Base-by-base conservation (phyloP, 768 basidiomycete genomes). In the Pisolithus albus region DNA sequence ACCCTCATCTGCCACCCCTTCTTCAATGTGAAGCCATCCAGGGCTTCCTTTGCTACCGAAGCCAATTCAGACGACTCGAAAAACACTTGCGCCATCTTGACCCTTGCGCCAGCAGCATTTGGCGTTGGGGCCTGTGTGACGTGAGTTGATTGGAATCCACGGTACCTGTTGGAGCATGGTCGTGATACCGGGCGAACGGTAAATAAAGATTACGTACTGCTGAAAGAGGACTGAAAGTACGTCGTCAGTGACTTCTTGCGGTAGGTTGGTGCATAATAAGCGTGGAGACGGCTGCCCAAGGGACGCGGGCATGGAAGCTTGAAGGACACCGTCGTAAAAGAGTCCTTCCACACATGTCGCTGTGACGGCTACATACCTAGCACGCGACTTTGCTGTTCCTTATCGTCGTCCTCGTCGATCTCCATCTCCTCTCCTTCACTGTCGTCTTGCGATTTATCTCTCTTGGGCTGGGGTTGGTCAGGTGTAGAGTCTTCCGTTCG, bases 351-450 rank as follows among this genome's bases (percentile, higher is more conserved):
- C 30, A 28, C 21, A 34, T 26, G 6, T 23, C 3, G 23, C 53
- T 48, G 21, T 46, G 39, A 64, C 46, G 32, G 61, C 55, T 60
- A 75, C 79, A 65, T 75, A 83, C 81, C 78, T 58, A 72, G 59
- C 58, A 70, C 66, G 54, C 60, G 66, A 46, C 53, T 68, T 53
- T 67, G 68, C 54, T 70, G 75, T 44, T 71, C 70, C 36, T 72
- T 64, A 50, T 87, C 84, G 43, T 89, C 86, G 44, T 96, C 92
- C 46, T 93, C 91, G 54, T 93, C 92, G 61, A 92, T 90, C 71
- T 95, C 92, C 86, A 94, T 94, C 72, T 92, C 90, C 64, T 87
- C 87, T 50, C 83, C 92, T 56, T 89, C 88, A 57, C 70, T 79
- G 13, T 72, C 71, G 11, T 82, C 83, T 45, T 80, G 80, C 41